Conservation (phyloP, 2,329 filamentous ascomycete species). For the Diaporthe eres region DNA sequence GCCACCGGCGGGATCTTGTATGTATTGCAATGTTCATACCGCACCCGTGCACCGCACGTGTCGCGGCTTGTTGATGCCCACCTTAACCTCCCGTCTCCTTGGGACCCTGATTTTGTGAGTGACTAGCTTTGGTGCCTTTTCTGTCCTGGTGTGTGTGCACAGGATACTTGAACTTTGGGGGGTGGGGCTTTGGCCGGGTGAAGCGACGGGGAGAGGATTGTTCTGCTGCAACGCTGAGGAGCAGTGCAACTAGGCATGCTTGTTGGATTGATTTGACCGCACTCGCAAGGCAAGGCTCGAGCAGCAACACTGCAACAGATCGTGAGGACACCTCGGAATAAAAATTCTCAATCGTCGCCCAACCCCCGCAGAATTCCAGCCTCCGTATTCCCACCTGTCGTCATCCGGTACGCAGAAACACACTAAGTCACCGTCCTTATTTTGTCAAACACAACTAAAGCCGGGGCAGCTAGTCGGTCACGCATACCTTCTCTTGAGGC, state of each 20-base stretch:
- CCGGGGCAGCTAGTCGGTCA: background rate
- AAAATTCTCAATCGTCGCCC: background rate
- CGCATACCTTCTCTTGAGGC: background rate
- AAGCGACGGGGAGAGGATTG: background rate
- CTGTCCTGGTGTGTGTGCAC: background rate
- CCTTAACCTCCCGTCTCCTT: background rate
- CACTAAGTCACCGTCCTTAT: background rate
- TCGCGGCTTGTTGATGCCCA: background rate
- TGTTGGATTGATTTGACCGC: no score
- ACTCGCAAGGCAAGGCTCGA: no score
- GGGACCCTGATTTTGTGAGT: background rate
- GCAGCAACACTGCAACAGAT: background rate
- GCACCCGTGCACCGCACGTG: background rate
- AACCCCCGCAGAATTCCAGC: background rate
- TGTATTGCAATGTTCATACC: background rate
- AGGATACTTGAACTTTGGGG: no score
- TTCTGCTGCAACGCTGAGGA: background rate
- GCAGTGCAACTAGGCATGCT: background rate
- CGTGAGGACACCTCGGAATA: no score
- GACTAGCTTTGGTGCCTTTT: background rate
- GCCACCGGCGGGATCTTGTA: background rate
- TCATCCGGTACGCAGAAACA: background rate
- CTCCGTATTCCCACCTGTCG: background rate
- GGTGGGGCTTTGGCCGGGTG: no score
- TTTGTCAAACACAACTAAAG: background rate